Evolutionary conservation across 306 rosid species (phyloP).

Genomic region (Clitoria ternatea): DNA sequence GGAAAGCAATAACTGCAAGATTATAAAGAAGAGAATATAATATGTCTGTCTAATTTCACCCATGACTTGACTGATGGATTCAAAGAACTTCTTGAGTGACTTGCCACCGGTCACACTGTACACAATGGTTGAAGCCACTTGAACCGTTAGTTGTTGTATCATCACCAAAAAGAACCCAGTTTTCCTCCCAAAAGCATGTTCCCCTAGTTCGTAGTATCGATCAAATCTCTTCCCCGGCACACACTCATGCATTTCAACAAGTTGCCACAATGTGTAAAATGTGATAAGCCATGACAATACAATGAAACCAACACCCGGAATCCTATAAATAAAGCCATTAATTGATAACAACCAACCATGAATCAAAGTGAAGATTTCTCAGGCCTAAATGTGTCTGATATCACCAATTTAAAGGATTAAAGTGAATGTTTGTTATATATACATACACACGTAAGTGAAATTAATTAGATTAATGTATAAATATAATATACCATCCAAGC

Average conservation of each 20-base stretch:
- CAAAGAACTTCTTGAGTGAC: slow-evolving; percentile 55
- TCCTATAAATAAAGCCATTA: slow-evolving; percentile 40
- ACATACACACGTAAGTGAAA: no score
- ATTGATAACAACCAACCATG: no score
- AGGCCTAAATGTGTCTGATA: no score
- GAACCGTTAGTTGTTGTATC: slow-evolving; percentile 55
- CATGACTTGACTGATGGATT: background rate
- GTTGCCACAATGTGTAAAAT: slow-evolving; percentile 61
- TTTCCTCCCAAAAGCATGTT: slow-evolving; percentile 41
- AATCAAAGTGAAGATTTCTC: no score
- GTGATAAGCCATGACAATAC: slow-evolving; percentile 53
- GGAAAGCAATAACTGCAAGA: slow-evolving; percentile 40
- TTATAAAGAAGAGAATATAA: slow-evolving; percentile 41
- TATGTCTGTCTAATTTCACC: slow-evolving; percentile 34
- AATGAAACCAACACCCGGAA: slow-evolving; percentile 35
- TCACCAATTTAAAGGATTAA: no score
- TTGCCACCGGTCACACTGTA: slow-evolving; percentile 68
- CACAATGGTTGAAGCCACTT: slow-evolving; percentile 53
- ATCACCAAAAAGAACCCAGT: slow-evolving; percentile 50
- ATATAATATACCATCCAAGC: slow-evolving; percentile 35
- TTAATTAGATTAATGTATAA: background rate
- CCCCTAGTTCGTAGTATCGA: slow-evolving; percentile 53
- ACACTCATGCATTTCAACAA: slow-evolving; percentile 51
- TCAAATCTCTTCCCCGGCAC: slow-evolving; percentile 53
- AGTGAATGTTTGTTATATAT: no score